Conservation (phyloP, 139 green algal species). For the Mychonastes homosphaera region DNA sequence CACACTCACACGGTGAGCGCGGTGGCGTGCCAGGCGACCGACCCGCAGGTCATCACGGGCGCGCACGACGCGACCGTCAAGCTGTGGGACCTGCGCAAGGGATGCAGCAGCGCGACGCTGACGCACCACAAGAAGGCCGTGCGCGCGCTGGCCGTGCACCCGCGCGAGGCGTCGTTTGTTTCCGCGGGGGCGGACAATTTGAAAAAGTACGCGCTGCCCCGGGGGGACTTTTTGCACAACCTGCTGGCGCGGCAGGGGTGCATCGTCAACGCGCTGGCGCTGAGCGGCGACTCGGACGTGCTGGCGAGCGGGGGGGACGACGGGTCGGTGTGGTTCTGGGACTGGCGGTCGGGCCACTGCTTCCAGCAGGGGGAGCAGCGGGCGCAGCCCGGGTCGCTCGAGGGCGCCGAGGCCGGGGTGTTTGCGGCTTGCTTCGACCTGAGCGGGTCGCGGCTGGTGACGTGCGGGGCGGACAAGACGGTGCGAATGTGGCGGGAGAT, state of each 20-base stretch:
- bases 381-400: constrained; percentile 87
- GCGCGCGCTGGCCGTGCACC: constrained; percentile 70
- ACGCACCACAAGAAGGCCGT: constrained; percentile 97
- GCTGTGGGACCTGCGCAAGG: constrained; percentile 73
- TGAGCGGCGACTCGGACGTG: constrained; percentile 95
- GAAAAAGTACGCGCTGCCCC: constrained; percentile 83
- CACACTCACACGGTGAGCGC: constrained; percentile 90
- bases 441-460: constrained; percentile 59
- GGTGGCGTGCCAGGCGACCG: constrained; percentile 71
- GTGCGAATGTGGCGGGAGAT: constrained; percentile 96
- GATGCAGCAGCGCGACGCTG: constrained; percentile 63
- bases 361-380: constrained; percentile 81
- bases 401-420: constrained; percentile 42
- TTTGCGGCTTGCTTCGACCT: constrained; percentile 40
- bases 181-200: constrained; percentile 88
- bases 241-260: constrained; percentile 78
- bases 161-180: constrained; percentile 75
- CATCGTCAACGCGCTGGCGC: constrained; percentile 86
- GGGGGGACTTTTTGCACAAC: constrained; percentile 95
- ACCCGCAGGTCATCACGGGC: constrained; percentile 88
- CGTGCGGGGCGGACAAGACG: constrained; percentile 93
- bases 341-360: constrained; percentile 88
- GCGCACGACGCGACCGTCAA: constrained; percentile 75
- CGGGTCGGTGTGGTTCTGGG: constrained; percentile 70
- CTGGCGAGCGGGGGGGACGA: constrained; percentile 68